Evolutionary conservation across 371 early-diverging fungal species (phyloP).

Genomic region (Conidiobolus incongruus): DNA sequence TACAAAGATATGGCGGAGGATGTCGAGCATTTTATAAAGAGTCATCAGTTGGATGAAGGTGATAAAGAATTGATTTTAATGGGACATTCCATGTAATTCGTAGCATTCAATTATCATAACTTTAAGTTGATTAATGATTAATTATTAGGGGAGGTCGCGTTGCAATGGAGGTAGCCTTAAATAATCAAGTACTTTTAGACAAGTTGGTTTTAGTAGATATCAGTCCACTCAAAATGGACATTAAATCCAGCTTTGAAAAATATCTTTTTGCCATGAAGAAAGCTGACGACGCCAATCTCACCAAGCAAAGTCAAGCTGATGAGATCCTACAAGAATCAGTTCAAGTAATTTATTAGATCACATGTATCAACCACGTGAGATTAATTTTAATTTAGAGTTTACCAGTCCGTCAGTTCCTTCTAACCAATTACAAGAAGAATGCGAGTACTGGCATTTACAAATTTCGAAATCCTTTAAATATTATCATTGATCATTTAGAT

Average conservation of each 20-base stretch:
- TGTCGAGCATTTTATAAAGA: constrained; percentile 29
- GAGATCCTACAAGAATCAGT: constrained; percentile 20
- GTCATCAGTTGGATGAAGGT: constrained; percentile 18
- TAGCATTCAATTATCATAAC: too few species aligned
- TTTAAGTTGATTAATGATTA: background rate
- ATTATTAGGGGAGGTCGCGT: constrained; percentile 65
- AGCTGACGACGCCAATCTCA: constrained; percentile 26
- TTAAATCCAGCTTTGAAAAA: constrained; percentile 24
- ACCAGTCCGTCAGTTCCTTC: constrained; percentile 56
- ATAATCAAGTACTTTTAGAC: constrained; percentile 21
- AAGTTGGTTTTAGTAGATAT: constrained; percentile 71
- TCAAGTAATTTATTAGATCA: background rate
- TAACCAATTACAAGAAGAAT: constrained; percentile 61
- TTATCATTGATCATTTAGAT: constrained; percentile 26
- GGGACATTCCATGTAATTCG: constrained; percentile 72
- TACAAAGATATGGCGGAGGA: constrained; percentile 64
- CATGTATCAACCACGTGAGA: too few species aligned
- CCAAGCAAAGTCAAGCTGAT: constrained; percentile 49
- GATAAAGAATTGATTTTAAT: constrained; percentile 21
- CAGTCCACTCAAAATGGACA: constrained; percentile 31
- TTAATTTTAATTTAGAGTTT: constrained; percentile 21
- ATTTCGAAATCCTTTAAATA: constrained; percentile 49
- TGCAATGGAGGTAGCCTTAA: constrained; percentile 58
- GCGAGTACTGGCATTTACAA: constrained; percentile 16
- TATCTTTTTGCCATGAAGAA: constrained; percentile 43